Evolutionary conservation across 768 basidiomycete species (phyloP), one percentile per base, ranked within the genome.

Genomic region (Hygrophorus pudorinus): DNA sequence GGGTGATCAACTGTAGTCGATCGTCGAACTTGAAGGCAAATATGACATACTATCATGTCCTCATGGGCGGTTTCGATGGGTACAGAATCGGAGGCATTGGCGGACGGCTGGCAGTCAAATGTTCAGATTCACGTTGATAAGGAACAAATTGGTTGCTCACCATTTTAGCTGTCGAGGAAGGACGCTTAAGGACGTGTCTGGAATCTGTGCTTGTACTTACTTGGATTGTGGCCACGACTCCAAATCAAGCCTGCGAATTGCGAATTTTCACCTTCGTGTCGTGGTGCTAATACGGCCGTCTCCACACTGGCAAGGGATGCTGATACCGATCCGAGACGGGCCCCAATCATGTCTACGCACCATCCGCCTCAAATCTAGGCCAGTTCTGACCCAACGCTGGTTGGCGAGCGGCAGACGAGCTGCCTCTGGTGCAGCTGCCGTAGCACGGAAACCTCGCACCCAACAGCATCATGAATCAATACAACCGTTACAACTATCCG

Each of bases 21-120:
- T 21, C 14, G 20, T 28, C 18, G 5, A 17, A 12, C 34, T 13
- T 30, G 11, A 30, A 30, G 27, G 21, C 36, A 14, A 18, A 10
- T 21, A 24, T 28, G 45, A 66, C 89, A 50, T 64, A 96, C 94
- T 52, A 98, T 97, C 90, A 97, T 96, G 65, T 98, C 96, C 63
- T 94, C 90, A 61, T 99, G 94, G 12, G 84, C 81, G 1, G 94
- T 98, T 65, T 99, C 94, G 39, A 99, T 85, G 44, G 79, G 85
- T 46, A 85, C 75, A 14, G 84, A 81, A 51, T 85, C 82, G 20
- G 77, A 74, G 14, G 68, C 70, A 41, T 68, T 71, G 44, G 75
- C 69, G 40, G 73, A 63, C 41, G 75, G 68, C 74, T 75, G 7
- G 13, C 21, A 13, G 34, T 11, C 31, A 28, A 20, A 6, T 38